Base-by-base conservation (phyloP, 768 basidiomycete species). In the Fomitopsis serialis region DNA sequence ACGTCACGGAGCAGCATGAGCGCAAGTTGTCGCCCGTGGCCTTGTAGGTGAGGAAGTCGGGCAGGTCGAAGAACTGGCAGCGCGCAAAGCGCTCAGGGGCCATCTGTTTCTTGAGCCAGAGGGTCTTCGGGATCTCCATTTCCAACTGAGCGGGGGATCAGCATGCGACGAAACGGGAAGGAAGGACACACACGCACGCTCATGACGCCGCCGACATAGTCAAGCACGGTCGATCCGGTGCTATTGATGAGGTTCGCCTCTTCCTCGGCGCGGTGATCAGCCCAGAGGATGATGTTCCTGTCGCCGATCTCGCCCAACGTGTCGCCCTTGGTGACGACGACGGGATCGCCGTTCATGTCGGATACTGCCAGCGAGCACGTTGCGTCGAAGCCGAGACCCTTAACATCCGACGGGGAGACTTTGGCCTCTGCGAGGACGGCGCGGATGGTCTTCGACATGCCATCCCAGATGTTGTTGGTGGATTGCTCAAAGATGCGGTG, bases 401-500 rank as follows among this genome's bases (percentile, higher is more conserved):
- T 91, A 53, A 99, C 84, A 4, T 75, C 69, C 2, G 71, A 66
- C 10, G 87, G 78, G 27, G 76, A 58, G 25, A 91, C 68, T 2
- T 78, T 71, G 0, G 87, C 77, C 27, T 77, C 70, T 9, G 74
- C 56, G 23, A 98, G 70, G 48, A 91, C 85, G 4, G 76, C 77
- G 61, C 75, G 81, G 54, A 89, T 75, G 29, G 81, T 80, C 50
- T 67, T 70, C 42, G 79, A 78, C 53, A 92, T 84, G 48, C 79
- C 77, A 8, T 71, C 66, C 95, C 92, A 95, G 70, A 97, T 95
- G 63, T 98, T 81, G 22, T 73, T 72, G 0, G 93, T 92, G 29
- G 93, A 96, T 69, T 99, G 97, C 70, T 99, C 97, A 68, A 97
- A 99, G 73, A 98, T 94, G 53, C 87, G 79, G 66, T 92, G 85